Evolutionary conservation across 2,329 filamentous ascomycete genomes (phyloP), one percentile per base, ranked within the genome.

Genomic region (Coleophoma crateriformis): DNA sequence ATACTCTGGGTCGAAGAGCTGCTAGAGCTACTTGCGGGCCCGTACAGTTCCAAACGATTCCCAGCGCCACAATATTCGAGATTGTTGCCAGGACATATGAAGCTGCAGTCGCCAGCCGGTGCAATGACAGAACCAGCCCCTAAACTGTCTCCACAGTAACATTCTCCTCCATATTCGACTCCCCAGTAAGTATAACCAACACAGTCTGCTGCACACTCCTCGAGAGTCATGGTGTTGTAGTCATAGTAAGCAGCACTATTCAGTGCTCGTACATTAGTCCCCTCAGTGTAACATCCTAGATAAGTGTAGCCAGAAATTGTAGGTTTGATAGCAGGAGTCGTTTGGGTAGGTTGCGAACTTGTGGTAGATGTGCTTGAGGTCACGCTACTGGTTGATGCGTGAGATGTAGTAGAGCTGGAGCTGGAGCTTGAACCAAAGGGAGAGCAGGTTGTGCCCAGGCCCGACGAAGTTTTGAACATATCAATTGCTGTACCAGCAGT

Each of bases 381-480:
- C 6, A 38, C n/a, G 27, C 27, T 35, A 10, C 10, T 35, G 15
- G 33, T 35, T 38, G 48, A 35, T 46, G 45, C 15, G 12, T 7
- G 13, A 38, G 14, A n/a, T 17, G 48, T 46, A 40, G 50, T 35
- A 12, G 49, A 54, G 44, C 48, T 54, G 14, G 54, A 55, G 47
- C 72, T 2, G 52, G 64, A 56, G 73, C 50, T 48, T 3, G 54
- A 40, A n/a, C 43, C 50, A 3, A 77, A 76, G 6, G 61, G 27
- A 5, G 57, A 57, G 53, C 78, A 81, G 2, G 67, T 71, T 8
- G 69, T 72, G 3, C 68, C 70, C 12, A 81, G 55, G 10, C 67
- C 65, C 22, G 68, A 67, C 14, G 71, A 71, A 22, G 70, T 66
- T 57, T 77, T 79, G 65, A 80, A 81, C 42, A 64, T 65, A 52